Base-by-base conservation (phyloP, 495 filamentous ascomycete species). In the Saxophila tyrrhenica region DNA sequence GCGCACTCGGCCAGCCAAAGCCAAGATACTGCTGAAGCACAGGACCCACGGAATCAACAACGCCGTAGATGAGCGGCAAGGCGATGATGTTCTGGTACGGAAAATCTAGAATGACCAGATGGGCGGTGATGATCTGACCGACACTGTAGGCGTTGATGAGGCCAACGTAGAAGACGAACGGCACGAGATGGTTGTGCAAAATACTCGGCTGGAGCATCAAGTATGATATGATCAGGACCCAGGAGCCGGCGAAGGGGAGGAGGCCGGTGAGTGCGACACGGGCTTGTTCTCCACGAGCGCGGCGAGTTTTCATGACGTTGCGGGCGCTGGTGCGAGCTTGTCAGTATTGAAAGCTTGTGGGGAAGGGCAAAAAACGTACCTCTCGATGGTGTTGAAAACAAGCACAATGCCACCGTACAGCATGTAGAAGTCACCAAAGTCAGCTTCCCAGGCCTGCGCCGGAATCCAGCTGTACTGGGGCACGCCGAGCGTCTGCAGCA, bases 391-490 rank as follows among this genome's bases (percentile, higher is more conserved):
- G 70, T 94, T 96, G 70, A 86, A 85, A 39, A 86, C 80, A 25
- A 97, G 76, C 56, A 98, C 78, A 39, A 91, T 25, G 1, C 78
- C 79, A 44, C 92, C 92, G 66, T 95, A 91, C n/a, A 89, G 77
- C 75, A 97, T 82, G 70, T 89, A 95, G 86, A 88, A 94, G 54
- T 92, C 79, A 55, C 83, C 89, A 69, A 89, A 96, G 46, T 83
- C 81, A 63, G 95, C 72, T 35, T 86, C 66, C 69, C 92, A 92
- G 35, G 92, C 21, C 51, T 63, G 66, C 35, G 78, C 67, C 0
- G 91, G 88, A 41, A 96, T 73, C 62, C 80, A 79, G 3, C 25
- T 16, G n/a, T 72, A 66, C 58, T 79, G 72, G 0, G 81, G 71
- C 24, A 96, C 65, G 17, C 87, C 86, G 23, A 96, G 42, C 0